Evolutionary conservation across 2,329 filamentous ascomycete genomes (phyloP), one percentile per base, ranked within the genome.

Genomic region (Ceratocystiopsis brevicomis): DNA sequence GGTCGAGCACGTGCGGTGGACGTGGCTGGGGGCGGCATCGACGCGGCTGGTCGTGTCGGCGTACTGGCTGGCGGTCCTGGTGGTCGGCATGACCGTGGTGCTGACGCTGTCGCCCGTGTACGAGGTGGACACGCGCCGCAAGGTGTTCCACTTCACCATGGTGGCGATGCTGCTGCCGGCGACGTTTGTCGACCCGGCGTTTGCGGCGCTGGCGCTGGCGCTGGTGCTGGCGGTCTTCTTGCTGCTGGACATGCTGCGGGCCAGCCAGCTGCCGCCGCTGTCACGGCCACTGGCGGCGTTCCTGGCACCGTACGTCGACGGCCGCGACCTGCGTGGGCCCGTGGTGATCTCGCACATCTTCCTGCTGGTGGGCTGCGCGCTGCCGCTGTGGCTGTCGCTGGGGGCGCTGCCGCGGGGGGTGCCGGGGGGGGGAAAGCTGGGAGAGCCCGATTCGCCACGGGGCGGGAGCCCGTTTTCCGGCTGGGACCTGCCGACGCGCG

Each of bases 121-220:
- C 51, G 87, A 95, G 60, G 88, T 98, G 39, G 90, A 98, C 61
- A 98, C 90, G 1, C 75, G 90, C 41, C 77, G 90, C 41, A 98
- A 98, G 60, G 83, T 96, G 19, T 98, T 98, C 58, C 90, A 98
- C 59, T 92, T 92, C 52, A 94, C 88, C 71, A 96, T 96, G 81
- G 88, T 96, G 9, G 76, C 77, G 44, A 95, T 98, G 84, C 78
- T 98, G 44, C 68, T 96, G 2, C 87, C 90, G 0, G 76, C 83
- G 1, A 82, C 80, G 2, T 95, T 77, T 56, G 64, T 96, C 49
- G 90, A 98, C 57, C 88, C 90, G 1, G 69, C 78, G 37, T 96
- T 84, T 58, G 77, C 78, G 41, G 75, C 81, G 1, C 66, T 98
- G 13, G 84, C 86, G 0, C 67, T 96, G n/a, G 68, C 71, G 0